A percentile compares a stretch with the other conserved stretches of the same genome.
phyloP scores from a whole-genome alignment of 106 monocot species.

The Dendrobium officinale region DNA sequence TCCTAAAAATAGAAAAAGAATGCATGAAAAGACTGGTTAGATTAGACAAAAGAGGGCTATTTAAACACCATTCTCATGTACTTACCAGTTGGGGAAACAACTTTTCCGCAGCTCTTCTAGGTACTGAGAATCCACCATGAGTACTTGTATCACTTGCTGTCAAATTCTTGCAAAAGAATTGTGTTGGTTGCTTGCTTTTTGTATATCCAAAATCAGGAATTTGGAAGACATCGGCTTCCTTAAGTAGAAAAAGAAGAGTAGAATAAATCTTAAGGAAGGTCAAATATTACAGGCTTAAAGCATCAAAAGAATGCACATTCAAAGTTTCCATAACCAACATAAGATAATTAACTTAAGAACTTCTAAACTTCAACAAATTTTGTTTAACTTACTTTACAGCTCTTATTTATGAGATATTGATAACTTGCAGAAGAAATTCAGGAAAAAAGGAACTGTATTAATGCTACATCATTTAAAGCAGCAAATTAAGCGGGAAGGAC shows the following conservation, averaged over 20 bases:
- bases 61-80: background rate
- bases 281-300: background rate
- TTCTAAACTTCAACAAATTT: background rate
- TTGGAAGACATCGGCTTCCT: constrained; percentile 78
- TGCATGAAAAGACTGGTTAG: background rate
- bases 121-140: constrained; percentile 97
- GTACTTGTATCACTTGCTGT: constrained; percentile 97
- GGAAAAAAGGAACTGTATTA: no score
- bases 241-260: constrained; percentile 4
- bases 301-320: background rate
- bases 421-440: no score
- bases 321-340: background rate
- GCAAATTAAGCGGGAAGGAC: background rate
- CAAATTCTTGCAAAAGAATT: constrained; percentile 89
- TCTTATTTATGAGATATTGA: background rate
- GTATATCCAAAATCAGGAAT: constrained; percentile 63
- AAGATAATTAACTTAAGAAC: background rate
- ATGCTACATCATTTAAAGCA: background rate
- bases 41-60: background rate
- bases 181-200: constrained; percentile 74
- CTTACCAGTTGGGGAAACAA: constrained; percentile 84
- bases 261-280: background rate
- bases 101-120: constrained; percentile 88
- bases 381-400: background rate
- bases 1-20: constrained; percentile 39